phyloP scores from a whole-genome alignment of 1,284 basidiomycete species.

The Peniophora sp. region DNA sequence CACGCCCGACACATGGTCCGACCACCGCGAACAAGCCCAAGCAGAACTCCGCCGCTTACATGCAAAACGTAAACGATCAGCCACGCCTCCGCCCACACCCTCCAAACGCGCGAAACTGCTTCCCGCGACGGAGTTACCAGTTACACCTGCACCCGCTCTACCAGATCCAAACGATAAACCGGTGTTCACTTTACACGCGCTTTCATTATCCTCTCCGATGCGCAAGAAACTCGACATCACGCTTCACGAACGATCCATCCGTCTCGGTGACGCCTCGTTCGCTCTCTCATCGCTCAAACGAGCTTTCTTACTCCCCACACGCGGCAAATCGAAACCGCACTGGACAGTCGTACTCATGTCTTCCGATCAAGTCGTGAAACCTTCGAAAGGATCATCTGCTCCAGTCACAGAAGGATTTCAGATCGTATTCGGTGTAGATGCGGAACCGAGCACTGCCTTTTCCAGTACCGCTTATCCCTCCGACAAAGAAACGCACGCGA shows the following conservation, averaged over 20 bases:
- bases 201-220: slow-evolving; percentile 59
- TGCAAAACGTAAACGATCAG: slow-evolving; percentile 10
- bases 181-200: slow-evolving; percentile 45
- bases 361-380: slow-evolving; percentile 29
- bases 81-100: slow-evolving; percentile 5
- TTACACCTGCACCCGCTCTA: background rate
- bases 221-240: slow-evolving; percentile 63
- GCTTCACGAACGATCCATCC: slow-evolving; percentile 35
- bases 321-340: slow-evolving; percentile 56
- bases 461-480: slow-evolving; percentile 30
- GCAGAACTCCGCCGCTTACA: background rate
- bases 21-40: background rate
- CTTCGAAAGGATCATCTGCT: slow-evolving; percentile 20
- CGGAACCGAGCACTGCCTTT: slow-evolving; percentile 31
- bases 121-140: background rate
- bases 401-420: slow-evolving; percentile 30
- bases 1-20: background rate
- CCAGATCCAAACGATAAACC: slow-evolving; percentile 28
- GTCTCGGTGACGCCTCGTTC: slow-evolving; percentile 36
- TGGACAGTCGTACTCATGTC: slow-evolving; percentile 59
- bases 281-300: slow-evolving; percentile 39
- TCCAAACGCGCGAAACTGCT: slow-evolving; percentile 8
- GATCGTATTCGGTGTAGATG: slow-evolving; percentile 60
- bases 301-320: slow-evolving; percentile 58
- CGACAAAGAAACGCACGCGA: slow-evolving; percentile 25